Evolutionary conservation across 1,139 yeast species (phyloP), one percentile per base, ranked within the genome.

Genomic region (Diutina mesorugosa): DNA sequence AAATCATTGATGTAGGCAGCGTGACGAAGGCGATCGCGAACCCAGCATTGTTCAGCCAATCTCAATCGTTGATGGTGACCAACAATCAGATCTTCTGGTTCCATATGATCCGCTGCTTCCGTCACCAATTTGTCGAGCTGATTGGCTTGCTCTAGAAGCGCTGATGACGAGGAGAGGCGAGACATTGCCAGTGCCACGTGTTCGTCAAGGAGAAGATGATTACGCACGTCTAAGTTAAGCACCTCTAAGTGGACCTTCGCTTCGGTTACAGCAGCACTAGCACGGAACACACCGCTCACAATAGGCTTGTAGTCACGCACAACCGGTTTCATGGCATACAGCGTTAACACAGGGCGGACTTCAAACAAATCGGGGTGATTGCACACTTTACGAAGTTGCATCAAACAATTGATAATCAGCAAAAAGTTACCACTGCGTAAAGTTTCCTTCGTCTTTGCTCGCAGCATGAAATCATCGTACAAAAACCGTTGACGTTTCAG

Each of bases 291-390:
- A 7, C 77, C 62, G 12, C 71, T 62, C 55, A 80, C 80, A 10
- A 75, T 72, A 8, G 72, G 64, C 45, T 71, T 72, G 64, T 75
- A 90, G 1, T 82, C 71, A 30, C 54, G 56, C 1, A 79, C 73
- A 2, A 87, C 90, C 1, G 93, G 81, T 55, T 81, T 81, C 73
- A 90, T 74, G 0, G 95, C 87, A 67, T 89, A 84, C 1, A 98
- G 91, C 0, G 99, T 95, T 38, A 89, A 82, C 64, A 95, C 88
- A 0, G 98, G 99, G 59, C 99, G 78, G 6, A 91, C 97, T 67
- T 95, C 99, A 71, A 95, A 95, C 60, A 95, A 72, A 71, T 95
- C 97, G 0, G 99, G 99, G 71, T 93, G 99, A 65, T 93, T 93
- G 71, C 99, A 93, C 48, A 93, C 99, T 69, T 95, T 95, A 63